Percentiles rank a stretch among this genome's conserved stretches.
These are phyloP conservation scores for Gardenia jasminoides DNA, from an alignment of 257 asterid genomes.

Conservation along the genomic window DNA sequence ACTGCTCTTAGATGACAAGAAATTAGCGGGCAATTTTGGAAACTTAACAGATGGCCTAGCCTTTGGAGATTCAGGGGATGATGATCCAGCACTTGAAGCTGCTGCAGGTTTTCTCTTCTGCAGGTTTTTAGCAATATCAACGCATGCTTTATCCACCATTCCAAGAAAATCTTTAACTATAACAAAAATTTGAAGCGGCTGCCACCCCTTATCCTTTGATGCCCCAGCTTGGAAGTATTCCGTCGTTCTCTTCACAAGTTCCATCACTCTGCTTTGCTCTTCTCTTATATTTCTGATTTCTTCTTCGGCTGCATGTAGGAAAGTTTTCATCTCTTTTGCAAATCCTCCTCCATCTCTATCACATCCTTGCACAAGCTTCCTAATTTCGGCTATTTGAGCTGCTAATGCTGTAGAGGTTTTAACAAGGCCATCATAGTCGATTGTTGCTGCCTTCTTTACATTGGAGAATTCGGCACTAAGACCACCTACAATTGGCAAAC, in stretches of 20 bases:
- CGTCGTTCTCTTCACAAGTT: conserved; percentile 68
- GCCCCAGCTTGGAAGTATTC: conserved; percentile 78
- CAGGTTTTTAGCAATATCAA: conserved; percentile 64
- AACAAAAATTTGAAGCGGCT: conserved; percentile 55
- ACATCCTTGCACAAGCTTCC: conserved; percentile 31
- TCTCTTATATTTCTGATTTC: conserved; percentile 51
- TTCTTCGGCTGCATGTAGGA: conserved; percentile 55
- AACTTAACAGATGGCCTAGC: conserved; percentile 53
- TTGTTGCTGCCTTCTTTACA: conserved; percentile 64
- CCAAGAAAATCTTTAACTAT: conserved; percentile 71
- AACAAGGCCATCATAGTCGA: conserved; percentile 49
- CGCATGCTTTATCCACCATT: conserved; percentile 86
- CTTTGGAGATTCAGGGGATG: conserved; percentile 50
- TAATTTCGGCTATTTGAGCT: conserved; percentile 41
- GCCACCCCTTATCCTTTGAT: conserved; percentile 49
- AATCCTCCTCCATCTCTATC: conserved; percentile 45
- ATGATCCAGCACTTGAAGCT: conserved; percentile 32
- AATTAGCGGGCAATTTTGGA: conserved; percentile 75
- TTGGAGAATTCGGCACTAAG: conserved; percentile 66
- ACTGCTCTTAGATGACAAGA: conserved; percentile 62
- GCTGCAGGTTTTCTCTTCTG: conserved; percentile 59
- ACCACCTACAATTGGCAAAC: conserved; percentile 80
- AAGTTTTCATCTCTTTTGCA: conserved; percentile 46
- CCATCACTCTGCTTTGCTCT: conserved; percentile 66
- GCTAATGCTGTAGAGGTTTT: conserved; percentile 42